These are phyloP conservation scores for Clonostachys chloroleuca DNA, from an alignment of 2,329 filamentous ascomycete species.

Conservation along the genomic window DNA sequence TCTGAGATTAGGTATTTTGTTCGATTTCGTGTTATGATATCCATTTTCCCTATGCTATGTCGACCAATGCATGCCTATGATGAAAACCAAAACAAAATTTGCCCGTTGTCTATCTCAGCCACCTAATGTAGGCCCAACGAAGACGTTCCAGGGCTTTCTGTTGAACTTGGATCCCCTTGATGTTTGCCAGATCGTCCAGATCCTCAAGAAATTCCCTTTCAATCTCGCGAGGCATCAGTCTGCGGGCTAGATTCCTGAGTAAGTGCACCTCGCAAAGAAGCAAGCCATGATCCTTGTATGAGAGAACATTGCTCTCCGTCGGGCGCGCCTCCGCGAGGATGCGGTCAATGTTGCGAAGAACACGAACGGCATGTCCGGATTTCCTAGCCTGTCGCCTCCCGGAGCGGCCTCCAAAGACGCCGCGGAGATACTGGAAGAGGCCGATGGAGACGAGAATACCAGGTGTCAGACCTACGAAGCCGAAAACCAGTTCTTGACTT, in stretches of 20 bases:
- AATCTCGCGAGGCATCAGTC: slow-evolving; percentile 68
- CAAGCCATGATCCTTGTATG: slow-evolving; percentile 89
- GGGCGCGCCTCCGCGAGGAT: slow-evolving; percentile 66
- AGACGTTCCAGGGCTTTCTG: slow-evolving; percentile 77
- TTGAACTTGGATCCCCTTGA: slow-evolving; percentile 75
- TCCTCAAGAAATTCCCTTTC: slow-evolving; percentile 87
- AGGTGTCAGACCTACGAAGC: slow-evolving; percentile 91
- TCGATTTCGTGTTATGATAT: no score
- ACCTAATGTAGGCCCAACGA: slow-evolving; percentile 84
- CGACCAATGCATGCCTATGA: no score
- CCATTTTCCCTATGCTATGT: no score
- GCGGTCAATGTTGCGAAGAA: slow-evolving; percentile 84
- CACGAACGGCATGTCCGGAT: slow-evolving; percentile 67
- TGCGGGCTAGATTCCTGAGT: slow-evolving; percentile 57
- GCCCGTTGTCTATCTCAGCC: slow-evolving; percentile 40
- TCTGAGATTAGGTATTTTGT: no score
- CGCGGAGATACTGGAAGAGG: slow-evolving; percentile 66
- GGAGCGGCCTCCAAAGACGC: slow-evolving; percentile 64
- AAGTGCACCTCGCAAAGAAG: slow-evolving; percentile 87
- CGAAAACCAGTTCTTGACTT: slow-evolving; percentile 95
- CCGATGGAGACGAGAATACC: slow-evolving; percentile 83
- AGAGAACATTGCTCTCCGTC: slow-evolving; percentile 68
- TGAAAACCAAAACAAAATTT: not conserved
- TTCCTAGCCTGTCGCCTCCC: slow-evolving; percentile 62
- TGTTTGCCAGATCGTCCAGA: slow-evolving; percentile 78